Percentiles rank a stretch among this genome's conserved stretches.
These are phyloP conservation scores for Verticillium tricorpus DNA, from an alignment of 2,329 filamentous ascomycete species.

Conservation along the genomic window DNA sequence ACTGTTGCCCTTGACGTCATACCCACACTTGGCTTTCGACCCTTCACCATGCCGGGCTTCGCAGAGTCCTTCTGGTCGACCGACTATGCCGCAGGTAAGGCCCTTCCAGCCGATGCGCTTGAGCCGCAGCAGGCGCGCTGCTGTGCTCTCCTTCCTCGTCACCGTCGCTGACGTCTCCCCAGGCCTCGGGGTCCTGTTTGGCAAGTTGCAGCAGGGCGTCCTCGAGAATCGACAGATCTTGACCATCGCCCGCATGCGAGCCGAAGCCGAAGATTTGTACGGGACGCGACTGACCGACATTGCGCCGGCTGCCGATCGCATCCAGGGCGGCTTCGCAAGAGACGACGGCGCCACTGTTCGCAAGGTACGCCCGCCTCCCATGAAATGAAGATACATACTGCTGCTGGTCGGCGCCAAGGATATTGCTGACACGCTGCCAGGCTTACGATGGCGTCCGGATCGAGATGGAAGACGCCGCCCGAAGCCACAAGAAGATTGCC, in stretches of 20 bases:
- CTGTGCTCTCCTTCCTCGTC: not conserved
- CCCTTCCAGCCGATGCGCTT: not conserved
- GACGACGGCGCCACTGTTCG: slow-evolving; percentile 95
- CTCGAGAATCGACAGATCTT: slow-evolving; percentile 93
- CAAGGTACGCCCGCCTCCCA: slow-evolving; percentile 57
- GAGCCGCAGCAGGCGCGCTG: not conserved
- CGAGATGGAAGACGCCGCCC: slow-evolving; percentile 88
- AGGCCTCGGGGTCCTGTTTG: slow-evolving; percentile 89
- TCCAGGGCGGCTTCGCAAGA: slow-evolving; percentile 76
- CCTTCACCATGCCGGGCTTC: slow-evolving; percentile 72
- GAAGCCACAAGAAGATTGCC: slow-evolving; percentile 91
- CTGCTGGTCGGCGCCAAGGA: not conserved
- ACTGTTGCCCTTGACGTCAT: slow-evolving; percentile 5
- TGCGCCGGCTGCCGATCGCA: slow-evolving; percentile 72
- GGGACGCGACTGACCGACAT: slow-evolving; percentile 78
- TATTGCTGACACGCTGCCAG: slow-evolving; percentile 35
- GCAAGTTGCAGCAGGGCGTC: slow-evolving; percentile 93
- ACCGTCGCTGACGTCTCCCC: slow-evolving; percentile 2
- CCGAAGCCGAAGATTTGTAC: slow-evolving; percentile 91
- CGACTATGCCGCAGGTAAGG: slow-evolving; percentile 88
- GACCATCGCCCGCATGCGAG: slow-evolving; percentile 86
- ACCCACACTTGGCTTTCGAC: not conserved
- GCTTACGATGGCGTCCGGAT: slow-evolving; percentile 89
- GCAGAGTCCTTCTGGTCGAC: slow-evolving; percentile 96
- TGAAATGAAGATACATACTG: slow-evolving; percentile 13